A percentile compares a stretch with the other conserved stretches of the same genome.
These are phyloP conservation scores for Talaromyces thailandensis DNA, from an alignment of 495 filamentous ascomycete genomes.

Conservation along the genomic window DNA sequence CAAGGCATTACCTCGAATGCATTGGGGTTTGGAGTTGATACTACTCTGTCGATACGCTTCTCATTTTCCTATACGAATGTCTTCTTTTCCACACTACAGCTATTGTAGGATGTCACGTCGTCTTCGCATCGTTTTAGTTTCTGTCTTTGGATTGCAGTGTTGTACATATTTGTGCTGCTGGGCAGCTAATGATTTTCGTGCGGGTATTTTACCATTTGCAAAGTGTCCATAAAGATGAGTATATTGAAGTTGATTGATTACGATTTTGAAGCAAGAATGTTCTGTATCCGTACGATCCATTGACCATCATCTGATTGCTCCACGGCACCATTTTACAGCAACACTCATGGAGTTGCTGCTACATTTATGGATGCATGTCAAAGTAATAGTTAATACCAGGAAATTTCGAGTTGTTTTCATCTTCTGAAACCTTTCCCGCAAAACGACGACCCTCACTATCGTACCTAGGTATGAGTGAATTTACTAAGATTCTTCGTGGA, in stretches of 20 bases:
- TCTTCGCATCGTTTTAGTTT: background rate
- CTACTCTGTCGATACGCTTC: background rate
- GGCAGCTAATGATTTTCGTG: background rate
- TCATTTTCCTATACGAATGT: background rate
- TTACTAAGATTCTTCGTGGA: background rate
- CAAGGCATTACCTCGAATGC: background rate
- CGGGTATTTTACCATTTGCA: background rate
- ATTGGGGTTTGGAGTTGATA: constrained; percentile 6
- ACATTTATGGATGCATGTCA: background rate
- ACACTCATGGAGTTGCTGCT: background rate
- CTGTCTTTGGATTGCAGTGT: background rate
- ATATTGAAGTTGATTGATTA: background rate
- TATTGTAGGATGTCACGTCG: background rate
- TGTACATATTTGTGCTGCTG: constrained; percentile 1
- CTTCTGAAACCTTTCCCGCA: background rate
- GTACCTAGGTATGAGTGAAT: background rate
- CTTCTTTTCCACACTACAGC: background rate
- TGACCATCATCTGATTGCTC: background rate
- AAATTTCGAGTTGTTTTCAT: too few relatives aligned
- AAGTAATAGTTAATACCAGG: too few relatives aligned
- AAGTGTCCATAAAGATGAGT: constrained; percentile 1
- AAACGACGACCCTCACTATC: too few relatives aligned
- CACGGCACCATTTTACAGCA: too few relatives aligned
- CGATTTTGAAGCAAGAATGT: background rate
- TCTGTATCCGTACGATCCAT: background rate